phyloP scores from a whole-genome alignment of 805 yeast species.

The Spathaspora passalidarum region DNA sequence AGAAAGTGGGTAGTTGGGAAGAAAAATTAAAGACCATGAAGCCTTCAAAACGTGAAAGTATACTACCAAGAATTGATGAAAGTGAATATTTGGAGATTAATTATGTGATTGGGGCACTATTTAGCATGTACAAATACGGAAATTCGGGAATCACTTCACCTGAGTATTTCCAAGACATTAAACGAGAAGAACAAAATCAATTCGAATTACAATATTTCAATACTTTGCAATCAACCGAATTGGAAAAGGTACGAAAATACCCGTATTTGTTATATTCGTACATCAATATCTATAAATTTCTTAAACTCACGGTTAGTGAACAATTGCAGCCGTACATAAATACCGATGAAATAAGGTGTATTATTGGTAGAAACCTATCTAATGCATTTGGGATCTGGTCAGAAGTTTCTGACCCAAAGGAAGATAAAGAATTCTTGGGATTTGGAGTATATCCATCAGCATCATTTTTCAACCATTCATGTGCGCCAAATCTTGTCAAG shows the following conservation, averaged over 20 bases:
- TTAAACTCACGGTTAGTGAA: conserved; percentile 37
- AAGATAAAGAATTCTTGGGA: conserved; percentile 55
- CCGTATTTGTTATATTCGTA: conserved; percentile 50
- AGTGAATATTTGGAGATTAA: conserved; percentile 52
- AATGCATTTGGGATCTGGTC: conserved; percentile 75
- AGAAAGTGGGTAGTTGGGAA: conserved; percentile 36
- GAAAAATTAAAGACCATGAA: conserved; percentile 26
- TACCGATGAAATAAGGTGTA: conserved; percentile 38
- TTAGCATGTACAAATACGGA: conserved; percentile 20
- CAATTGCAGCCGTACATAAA: conserved; percentile 33
- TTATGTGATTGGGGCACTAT: conserved; percentile 41
- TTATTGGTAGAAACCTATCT: conserved; percentile 59
- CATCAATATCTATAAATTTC: conserved; percentile 45
- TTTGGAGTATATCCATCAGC: conserved; percentile 60
- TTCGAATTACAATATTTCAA: conserved; percentile 31
- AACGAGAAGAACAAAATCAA: conserved; percentile 2
- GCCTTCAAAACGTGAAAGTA: conserved; percentile 29
- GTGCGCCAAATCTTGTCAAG: conserved; percentile 54
- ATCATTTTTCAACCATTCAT: conserved; percentile 67
- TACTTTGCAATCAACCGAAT: conserved; percentile 51
- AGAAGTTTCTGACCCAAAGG: conserved; percentile 29
- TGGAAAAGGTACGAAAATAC: conserved; percentile 40
- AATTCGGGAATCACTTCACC: neutral
- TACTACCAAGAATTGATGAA: conserved; percentile 46
- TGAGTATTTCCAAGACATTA: neutral